Base-by-base conservation (phyloP, 169 alveolate species). In the Eimeria acervulina region DNA sequence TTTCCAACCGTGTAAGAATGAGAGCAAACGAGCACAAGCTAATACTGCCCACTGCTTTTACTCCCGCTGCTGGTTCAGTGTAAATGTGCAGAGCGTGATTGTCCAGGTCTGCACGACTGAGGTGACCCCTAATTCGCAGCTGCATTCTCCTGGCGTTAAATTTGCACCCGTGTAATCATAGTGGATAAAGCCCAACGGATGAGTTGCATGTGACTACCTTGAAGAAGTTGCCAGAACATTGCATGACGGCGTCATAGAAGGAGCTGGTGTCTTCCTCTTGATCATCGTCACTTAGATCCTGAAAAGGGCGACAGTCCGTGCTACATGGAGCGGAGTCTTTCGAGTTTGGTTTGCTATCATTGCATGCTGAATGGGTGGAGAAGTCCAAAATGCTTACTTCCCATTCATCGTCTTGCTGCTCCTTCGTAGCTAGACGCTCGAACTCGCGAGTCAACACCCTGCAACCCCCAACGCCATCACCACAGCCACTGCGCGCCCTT, bases 161-260 rank as follows among this genome's bases (percentile, higher is more conserved):
- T 28, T 68, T n/a, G 47, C 42, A 68, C 33, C 0, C 12, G 74
- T 33, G n/a, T 12, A 28, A 68, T 17, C n/a, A 68, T 68, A 31
- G 12, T 68, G 44, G 47, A 13, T 10, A 8, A 31, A 33, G 6
- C 2, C 47, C 28, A 68, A 17, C 44, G 23, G n/a, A 6, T n/a
- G 5, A 0, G 2, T 13, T 31, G 42, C 44, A n/a, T 13, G 88
- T 42, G 15, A 10, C 6, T 61, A 93, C 96, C 96, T 93, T 93
- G 96, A 80, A 93, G 38, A 93, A 59, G 59, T 55, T 55, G 40
- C 96, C 96, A 19, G 93, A 33, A 63, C 92, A 51, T 55, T 93
- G 96, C 96, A 93, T 93, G 74, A 68, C 93, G n/a, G 96, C 74
- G 88, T 93, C 96, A 63, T 93, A 93, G 89, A 61, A 87, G 38